phyloP scores from a whole-genome alignment of 768 basidiomycete species.

The Podaxis rugospora region DNA sequence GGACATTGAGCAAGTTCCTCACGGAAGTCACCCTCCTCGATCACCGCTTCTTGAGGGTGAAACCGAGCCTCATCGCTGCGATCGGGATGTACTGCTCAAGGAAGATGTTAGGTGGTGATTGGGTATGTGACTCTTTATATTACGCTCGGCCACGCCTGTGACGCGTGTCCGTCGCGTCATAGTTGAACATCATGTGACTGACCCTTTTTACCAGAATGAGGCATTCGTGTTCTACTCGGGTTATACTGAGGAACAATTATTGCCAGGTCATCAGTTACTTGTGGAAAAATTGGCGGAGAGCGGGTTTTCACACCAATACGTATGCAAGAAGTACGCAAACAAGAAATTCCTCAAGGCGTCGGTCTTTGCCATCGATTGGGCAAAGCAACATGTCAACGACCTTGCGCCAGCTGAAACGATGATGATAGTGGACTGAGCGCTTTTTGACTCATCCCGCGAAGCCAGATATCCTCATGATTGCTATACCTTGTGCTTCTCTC shows the following conservation, averaged over 20 bases:
- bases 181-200: conserved; percentile 31
- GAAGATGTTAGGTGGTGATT: conserved; percentile 90
- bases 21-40: conserved; percentile 95
- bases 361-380: conserved; percentile 73
- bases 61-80: conserved; percentile 91
- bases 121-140: conserved; percentile 63
- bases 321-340: conserved; percentile 94
- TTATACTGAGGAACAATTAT: conserved; percentile 84
- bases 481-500: neutral
- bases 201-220: conserved; percentile 58
- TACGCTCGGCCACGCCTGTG: conserved; percentile 12
- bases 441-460: neutral
- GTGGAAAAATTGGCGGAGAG: conserved; percentile 78
- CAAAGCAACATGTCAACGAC: conserved; percentile 42
- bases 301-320: conserved; percentile 79
- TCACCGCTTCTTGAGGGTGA: conserved; percentile 86
- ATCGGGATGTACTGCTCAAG: conserved; percentile 97
- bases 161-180: conserved; percentile 14
- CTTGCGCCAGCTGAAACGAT: conserved; percentile 35
- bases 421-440: conserved; percentile 38
- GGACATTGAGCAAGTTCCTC: conserved; percentile 96
- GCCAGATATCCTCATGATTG: conserved; percentile 7
- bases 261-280: conserved; percentile 76
- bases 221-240: conserved; percentile 91
- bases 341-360: conserved; percentile 97